Conservation (phyloP, 257 asterid genomes). For the Anisodus tanguticus region DNA sequence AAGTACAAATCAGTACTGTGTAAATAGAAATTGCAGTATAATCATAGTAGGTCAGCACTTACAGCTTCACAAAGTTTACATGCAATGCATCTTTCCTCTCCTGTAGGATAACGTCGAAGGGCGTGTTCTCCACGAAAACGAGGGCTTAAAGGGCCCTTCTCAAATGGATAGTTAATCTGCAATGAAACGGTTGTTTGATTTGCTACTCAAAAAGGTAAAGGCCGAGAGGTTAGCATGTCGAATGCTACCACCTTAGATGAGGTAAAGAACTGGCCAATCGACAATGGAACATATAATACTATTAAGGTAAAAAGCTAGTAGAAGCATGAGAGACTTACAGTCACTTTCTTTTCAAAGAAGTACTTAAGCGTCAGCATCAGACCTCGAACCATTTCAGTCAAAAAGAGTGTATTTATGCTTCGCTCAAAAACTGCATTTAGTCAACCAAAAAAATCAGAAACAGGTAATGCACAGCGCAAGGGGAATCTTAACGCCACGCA, state of each 20-base stretch:
- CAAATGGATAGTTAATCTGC: slow-evolving; percentile 95
- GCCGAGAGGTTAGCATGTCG: background rate
- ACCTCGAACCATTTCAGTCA: slow-evolving; percentile 98
- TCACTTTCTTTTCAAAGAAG: slow-evolving; percentile 85
- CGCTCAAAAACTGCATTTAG: slow-evolving; percentile 76
- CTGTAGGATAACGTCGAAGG: slow-evolving; percentile 88
- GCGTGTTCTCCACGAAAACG: slow-evolving; percentile 98
- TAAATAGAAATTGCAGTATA: background rate
- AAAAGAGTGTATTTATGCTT: slow-evolving; percentile 84
- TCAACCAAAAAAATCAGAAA: slow-evolving; percentile 31
- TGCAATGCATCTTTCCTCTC: slow-evolving; percentile 97
- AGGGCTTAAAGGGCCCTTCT: slow-evolving; percentile 94
- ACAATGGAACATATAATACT: background rate
- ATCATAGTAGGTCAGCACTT: slow-evolving; percentile 38
- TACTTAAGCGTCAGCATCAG: slow-evolving; percentile 80
- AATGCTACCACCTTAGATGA: background rate
- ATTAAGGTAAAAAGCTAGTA: slow-evolving; percentile 24
- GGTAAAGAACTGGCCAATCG: background rate
- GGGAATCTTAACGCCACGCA: background rate
- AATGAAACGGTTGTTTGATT: slow-evolving; percentile 5
- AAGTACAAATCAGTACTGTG: background rate
- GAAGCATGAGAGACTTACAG: slow-evolving; percentile 55
- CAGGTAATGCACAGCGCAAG: background rate
- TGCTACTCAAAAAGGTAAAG: background rate
- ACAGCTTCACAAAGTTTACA: slow-evolving; percentile 97